A percentile compares a stretch with the other conserved stretches of the same genome.
phyloP scores from a whole-genome alignment of 768 basidiomycete species.

The Coprinellus micaceus region DNA sequence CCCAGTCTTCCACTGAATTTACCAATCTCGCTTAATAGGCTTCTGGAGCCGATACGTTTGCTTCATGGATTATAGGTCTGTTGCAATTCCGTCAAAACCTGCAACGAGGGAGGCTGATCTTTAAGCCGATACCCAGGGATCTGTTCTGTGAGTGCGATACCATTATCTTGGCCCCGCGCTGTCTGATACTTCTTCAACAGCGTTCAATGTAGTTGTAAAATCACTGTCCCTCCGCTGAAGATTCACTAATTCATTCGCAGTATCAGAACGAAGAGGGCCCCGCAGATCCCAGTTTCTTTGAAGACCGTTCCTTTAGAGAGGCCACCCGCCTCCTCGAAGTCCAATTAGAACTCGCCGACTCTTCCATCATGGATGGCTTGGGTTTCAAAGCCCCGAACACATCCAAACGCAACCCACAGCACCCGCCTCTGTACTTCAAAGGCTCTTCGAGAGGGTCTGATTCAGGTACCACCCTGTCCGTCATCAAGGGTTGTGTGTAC shows the following conservation, averaged over 20 bases:
- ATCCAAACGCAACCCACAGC: conserved; percentile 18
- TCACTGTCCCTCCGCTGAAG: not conserved
- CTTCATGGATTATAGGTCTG: conserved; percentile 75
- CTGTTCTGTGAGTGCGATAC: conserved; percentile 35
- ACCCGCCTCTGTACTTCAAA: conserved; percentile 45
- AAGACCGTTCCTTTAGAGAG: conserved; percentile 55
- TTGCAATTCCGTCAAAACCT: not conserved
- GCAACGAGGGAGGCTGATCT: not conserved
- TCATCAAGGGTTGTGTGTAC: conserved; percentile 46
- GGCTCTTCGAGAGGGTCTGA: conserved; percentile 43
- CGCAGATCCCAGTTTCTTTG: conserved; percentile 46
- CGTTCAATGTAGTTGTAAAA: conserved; percentile 43
- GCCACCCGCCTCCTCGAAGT: conserved; percentile 62
- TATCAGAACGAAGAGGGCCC: conserved; percentile 31
- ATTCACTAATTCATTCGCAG: not conserved
- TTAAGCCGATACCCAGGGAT: conserved; percentile 26
- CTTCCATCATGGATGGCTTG: not conserved
- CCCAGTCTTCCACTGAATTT: not conserved
- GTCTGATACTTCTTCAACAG: conserved; percentile 20
- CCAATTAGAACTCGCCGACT: conserved; percentile 42
- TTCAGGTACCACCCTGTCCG: conserved; percentile 38
- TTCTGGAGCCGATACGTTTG: conserved; percentile 73
- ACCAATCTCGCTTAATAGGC: conserved; percentile 33
- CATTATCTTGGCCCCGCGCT: not conserved
- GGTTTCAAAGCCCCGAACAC: conserved; percentile 11